A percentile compares a stretch with the other conserved stretches of the same genome.
Evolutionary conservation across 441 rosid genomes (phyloP).

Genomic region (Eugenia klotzschiana): DNA sequence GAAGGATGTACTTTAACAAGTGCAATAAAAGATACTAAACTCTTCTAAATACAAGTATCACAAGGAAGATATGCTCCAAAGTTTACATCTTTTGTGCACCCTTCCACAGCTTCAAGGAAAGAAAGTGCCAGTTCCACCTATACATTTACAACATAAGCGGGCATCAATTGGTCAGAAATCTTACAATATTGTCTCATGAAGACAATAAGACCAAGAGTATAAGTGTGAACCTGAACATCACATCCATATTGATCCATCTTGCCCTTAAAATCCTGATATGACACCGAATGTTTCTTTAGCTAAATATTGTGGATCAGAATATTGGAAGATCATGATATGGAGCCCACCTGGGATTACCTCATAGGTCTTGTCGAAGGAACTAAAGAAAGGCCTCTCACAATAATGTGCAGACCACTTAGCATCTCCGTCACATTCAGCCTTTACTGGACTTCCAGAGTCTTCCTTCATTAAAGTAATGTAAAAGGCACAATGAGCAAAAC

Average conservation of each 20-base stretch:
- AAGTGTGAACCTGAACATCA: slow-evolving; percentile 44
- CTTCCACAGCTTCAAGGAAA: slow-evolving; percentile 68
- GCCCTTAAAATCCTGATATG: slow-evolving; percentile 58
- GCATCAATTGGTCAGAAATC: slow-evolving; percentile 9
- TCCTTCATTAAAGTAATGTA: slow-evolving; percentile 19
- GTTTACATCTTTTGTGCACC: slow-evolving; percentile 58
- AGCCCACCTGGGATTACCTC: slow-evolving; percentile 29
- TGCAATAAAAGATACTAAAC: not conserved
- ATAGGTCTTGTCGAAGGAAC: slow-evolving; percentile 67
- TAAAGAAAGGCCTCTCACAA: slow-evolving; percentile 49
- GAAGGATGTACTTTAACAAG: not conserved
- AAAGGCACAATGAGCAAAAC: slow-evolving; percentile 2
- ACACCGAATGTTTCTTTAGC: not conserved
- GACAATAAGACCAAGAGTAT: not conserved
- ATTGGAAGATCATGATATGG: not conserved
- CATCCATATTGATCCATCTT: slow-evolving; percentile 30
- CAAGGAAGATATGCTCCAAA: slow-evolving; percentile 66
- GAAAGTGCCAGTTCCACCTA: slow-evolving; percentile 61
- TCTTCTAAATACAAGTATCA: slow-evolving; percentile 60
- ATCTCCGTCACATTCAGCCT: slow-evolving; percentile 29
- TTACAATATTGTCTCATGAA: not conserved
- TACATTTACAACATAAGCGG: not conserved
- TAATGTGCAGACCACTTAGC: slow-evolving; percentile 40
- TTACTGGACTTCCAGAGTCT: slow-evolving; percentile 18
- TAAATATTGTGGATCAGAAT: not conserved